phyloP scores from a whole-genome alignment of 192 early-diverging fungal genomes.

The Geranomyces variabilis region DNA sequence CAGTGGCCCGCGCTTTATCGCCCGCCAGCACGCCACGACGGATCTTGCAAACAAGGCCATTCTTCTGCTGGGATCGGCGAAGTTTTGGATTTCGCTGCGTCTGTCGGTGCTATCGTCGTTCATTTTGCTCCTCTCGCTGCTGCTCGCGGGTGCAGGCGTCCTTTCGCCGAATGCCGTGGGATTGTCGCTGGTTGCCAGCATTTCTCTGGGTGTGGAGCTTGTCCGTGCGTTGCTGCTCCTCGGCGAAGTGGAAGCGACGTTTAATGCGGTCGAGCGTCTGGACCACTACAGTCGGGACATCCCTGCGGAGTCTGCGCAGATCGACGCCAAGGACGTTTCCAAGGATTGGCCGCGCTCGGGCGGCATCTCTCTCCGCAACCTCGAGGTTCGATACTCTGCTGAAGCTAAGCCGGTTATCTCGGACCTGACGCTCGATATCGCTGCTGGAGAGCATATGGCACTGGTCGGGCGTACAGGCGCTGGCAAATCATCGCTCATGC shows the following conservation, averaged over 20 bases:
- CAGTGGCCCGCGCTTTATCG: background rate
- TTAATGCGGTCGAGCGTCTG: conserved; percentile 57
- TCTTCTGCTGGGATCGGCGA: conserved; percentile 6
- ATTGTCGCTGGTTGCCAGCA: conserved; percentile 1
- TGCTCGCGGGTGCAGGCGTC: conserved; percentile 1
- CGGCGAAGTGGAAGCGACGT: conserved; percentile 4
- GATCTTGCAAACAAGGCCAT: conserved; percentile 11
- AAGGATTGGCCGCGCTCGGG: conserved; percentile 43
- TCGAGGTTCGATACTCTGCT: conserved; percentile 59
- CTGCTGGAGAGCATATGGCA: conserved; percentile 74
- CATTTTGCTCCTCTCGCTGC: background rate
- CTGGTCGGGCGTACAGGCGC: conserved; percentile 84
- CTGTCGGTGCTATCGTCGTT: conserved; percentile 7
- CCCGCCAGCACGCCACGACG: conserved; percentile 10
- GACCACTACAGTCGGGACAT: conserved; percentile 45
- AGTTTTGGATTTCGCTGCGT: conserved; percentile 10
- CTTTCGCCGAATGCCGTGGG: background rate
- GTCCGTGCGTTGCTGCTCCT: background rate
- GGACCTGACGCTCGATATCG: conserved; percentile 68
- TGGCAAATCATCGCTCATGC: conserved; percentile 73
- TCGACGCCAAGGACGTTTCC: conserved; percentile 46
- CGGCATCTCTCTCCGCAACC: conserved; percentile 62
- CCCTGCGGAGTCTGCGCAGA: conserved; percentile 50
- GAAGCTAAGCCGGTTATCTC: conserved; percentile 63
- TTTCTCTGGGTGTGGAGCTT: background rate